Conservation (phyloP, 1,284 basidiomycete species). For the Ceratorhiza oryzae-sativae region DNA sequence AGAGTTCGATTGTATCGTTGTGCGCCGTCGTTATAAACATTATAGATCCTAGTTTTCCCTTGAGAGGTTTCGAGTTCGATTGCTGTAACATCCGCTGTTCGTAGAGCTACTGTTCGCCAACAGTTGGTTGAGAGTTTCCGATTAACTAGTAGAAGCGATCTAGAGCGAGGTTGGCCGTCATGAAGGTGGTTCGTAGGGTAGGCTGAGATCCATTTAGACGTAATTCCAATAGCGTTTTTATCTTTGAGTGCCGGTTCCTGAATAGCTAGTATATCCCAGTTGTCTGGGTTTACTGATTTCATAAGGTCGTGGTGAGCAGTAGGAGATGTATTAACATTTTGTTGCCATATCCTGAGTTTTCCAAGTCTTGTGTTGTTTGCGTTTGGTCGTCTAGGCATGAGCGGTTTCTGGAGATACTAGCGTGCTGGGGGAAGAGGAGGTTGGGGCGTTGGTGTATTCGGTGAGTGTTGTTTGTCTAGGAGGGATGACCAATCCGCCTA, state of each 20-base stretch:
- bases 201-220: not conserved
- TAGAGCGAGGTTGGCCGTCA: not conserved
- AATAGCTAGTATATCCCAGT: conserved; percentile 18
- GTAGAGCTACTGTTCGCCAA: not conserved
- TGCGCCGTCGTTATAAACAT: conserved; percentile 21
- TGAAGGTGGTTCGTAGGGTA: not conserved
- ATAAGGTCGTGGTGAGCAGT: not conserved
- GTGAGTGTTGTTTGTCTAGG: not conserved
- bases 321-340: not conserved
- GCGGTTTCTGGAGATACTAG: not conserved
- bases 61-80: not conserved
- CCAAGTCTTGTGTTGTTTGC: not conserved
- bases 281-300: not conserved
- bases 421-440: not conserved
- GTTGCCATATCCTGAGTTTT: conserved; percentile 6
- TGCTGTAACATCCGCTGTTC: not conserved
- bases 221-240: not conserved
- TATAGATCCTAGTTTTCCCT: not conserved
- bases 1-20: not conserved
- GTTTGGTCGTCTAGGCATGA: not conserved
- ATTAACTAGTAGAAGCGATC: not conserved
- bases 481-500: not conserved
- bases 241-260: not conserved
- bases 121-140: conserved; percentile 1
- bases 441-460: not conserved